Percentiles rank a stretch among this genome's conserved stretches.
Conservation (phyloP, 1,284 basidiomycete species). For the Cutaneotrichosporon dermatis region DNA sequence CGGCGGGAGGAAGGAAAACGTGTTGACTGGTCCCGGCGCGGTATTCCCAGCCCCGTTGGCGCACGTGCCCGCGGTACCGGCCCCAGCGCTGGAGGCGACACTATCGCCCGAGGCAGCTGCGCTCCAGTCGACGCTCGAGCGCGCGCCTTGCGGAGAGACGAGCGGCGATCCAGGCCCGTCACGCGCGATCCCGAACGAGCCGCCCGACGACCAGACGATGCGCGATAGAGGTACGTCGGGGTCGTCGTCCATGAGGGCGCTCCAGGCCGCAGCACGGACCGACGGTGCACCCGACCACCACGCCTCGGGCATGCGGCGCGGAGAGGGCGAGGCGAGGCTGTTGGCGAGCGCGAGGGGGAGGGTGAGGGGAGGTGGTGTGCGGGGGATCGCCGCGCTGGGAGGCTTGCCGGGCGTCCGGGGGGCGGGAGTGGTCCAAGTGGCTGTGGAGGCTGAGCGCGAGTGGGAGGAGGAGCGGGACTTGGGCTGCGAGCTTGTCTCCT, state of each 20-base stretch:
- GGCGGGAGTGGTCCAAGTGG: no score
- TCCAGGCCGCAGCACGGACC: slow-evolving; percentile 1
- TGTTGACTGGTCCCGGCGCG: neutral
- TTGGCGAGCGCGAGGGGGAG: no score
- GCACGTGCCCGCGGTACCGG: no score
- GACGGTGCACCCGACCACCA: slow-evolving; percentile 3
- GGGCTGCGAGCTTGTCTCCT: no score
- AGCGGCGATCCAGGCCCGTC: neutral
- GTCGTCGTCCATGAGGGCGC: neutral
- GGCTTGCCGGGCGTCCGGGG: no score
- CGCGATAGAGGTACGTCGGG: neutral
- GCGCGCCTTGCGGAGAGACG: neutral
- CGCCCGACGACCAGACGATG: neutral
- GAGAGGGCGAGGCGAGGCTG: neutral
- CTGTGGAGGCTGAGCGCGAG: no score
- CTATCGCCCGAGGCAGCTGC: neutral
- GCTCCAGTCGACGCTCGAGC: neutral
- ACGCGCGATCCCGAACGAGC: neutral
- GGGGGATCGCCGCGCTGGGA: neutral
- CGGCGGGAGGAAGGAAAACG: neutral
- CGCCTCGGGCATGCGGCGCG: slow-evolving; percentile 1
- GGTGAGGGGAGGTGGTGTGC: neutral
- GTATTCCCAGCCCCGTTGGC: no score
- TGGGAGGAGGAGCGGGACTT: no score
- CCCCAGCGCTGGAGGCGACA: no score